Evolutionary conservation across 805 yeast genomes (phyloP), one percentile per base, ranked within the genome.

Genomic region (Kodamaea lidongshanica): DNA sequence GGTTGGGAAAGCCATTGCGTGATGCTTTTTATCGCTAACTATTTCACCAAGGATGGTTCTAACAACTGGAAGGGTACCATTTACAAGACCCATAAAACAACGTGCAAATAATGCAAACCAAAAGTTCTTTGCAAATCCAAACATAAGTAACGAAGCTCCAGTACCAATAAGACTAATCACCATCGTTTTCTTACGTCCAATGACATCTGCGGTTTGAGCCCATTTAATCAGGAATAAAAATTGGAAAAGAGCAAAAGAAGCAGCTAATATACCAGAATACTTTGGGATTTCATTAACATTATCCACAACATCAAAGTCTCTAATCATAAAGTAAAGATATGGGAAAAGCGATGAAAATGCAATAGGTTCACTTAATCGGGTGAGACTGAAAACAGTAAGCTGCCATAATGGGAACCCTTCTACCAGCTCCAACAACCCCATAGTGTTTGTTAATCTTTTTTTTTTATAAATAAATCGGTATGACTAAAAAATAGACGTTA

Each of bases 1-100:
- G 4, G 49, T 45, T 3, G 53, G 46, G 34, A 55, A 55, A 5
- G 60, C 61, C 7, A 54, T 25, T 2, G 55, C 45, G 25, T 56
- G 61, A 31, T 55, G 61, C 11, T 46, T 36, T 21, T 48, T 44
- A 25, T 56, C 57, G 13, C 44, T 45, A 11, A 50, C 59, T 7
- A 56, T 41, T 38, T 56, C 61, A 4, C 61, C 60, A 19, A 55
- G 49, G 23, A 52, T 38, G 4, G 61, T 56, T 27, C 61, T 37
- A 20, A 53, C 33, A 8, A 56, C 61, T 1, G 58, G 50, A n/a
- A 55, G 37, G 20, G 54, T 55, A 2, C 60, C 60, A 37, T 55
- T 55, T 22, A 50, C 41, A 12, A 42, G 30, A 1, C 63, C 63
- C 19, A 53, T 51, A 14, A 48, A 20, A 6, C 49, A 40, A 14